Evolutionary conservation across 2,329 filamentous ascomycete species (phyloP).

Genomic region (Nemania sp.): DNA sequence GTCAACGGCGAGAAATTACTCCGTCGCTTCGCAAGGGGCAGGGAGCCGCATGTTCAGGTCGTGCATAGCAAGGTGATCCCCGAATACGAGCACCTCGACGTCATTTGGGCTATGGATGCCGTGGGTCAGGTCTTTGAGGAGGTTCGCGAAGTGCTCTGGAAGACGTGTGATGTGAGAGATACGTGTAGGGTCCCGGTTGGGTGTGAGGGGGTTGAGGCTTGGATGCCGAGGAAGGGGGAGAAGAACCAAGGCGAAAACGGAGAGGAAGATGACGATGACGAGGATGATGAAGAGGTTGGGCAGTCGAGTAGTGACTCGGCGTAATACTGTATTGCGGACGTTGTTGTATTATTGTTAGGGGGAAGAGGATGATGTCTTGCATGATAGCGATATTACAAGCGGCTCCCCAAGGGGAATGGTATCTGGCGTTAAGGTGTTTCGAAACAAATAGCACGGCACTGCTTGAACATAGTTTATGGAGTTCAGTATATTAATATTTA

Average conservation of each 20-base stretch:
- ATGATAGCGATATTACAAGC: neutral
- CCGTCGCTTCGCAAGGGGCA: conserved; percentile 70
- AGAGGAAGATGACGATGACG: no score
- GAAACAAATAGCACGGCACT: no score
- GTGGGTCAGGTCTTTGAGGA: conserved; percentile 82
- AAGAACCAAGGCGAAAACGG: conserved; percentile 15
- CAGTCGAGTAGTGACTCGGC: conserved; percentile 41
- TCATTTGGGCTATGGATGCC: conserved; percentile 91
- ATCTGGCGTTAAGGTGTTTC: no score
- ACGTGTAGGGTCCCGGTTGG: conserved; percentile 66
- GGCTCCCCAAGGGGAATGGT: no score
- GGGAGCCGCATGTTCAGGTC: conserved; percentile 79
- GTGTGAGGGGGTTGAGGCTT: conserved; percentile 57
- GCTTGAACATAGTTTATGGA: no score
- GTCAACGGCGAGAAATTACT: conserved; percentile 81
- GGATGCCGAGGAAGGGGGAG: conserved; percentile 37
- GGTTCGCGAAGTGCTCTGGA: conserved; percentile 81
- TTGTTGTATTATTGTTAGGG: neutral
- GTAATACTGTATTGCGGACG: conserved; percentile 9
- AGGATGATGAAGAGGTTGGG: conserved; percentile 34
- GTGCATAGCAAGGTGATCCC: conserved; percentile 83
- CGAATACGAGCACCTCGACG: conserved; percentile 91
- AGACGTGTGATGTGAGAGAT: conserved; percentile 62
- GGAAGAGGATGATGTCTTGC: neutral
- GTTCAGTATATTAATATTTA: no score